Percentiles rank a stretch among this genome's conserved stretches.
These are phyloP conservation scores for Amorphotheca resinae DNA, from an alignment of 495 filamentous ascomycete genomes.

Conservation along the genomic window DNA sequence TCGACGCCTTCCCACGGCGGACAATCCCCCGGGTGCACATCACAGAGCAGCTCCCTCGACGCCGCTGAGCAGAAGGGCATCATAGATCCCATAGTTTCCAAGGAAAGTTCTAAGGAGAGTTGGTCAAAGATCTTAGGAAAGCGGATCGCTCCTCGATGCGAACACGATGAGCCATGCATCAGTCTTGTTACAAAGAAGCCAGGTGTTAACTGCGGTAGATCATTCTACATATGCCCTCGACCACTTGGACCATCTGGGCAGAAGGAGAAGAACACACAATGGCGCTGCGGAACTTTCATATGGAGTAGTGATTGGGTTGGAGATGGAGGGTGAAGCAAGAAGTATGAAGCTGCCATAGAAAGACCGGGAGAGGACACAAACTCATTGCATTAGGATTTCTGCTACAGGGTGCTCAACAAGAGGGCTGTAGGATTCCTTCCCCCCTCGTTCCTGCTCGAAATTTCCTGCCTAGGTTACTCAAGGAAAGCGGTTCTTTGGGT, in stretches of 20 bases:
- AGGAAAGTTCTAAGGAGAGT: slow-evolving; percentile 65
- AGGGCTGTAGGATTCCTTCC: too few relatives aligned
- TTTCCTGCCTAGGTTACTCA: too few relatives aligned
- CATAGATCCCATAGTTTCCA: slow-evolving; percentile 58
- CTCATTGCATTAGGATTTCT: too few relatives aligned
- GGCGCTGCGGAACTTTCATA: slow-evolving; percentile 79
- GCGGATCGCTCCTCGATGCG: slow-evolving; percentile 60
- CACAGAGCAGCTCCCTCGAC: slow-evolving; percentile 10
- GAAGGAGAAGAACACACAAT: slow-evolving; percentile 71
- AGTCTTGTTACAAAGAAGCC: slow-evolving; percentile 73
- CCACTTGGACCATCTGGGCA: slow-evolving; percentile 72
- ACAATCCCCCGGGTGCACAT: not conserved
- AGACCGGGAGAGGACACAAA: too few relatives aligned
- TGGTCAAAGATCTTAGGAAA: slow-evolving; percentile 81
- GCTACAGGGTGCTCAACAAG: too few relatives aligned
- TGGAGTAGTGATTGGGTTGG: slow-evolving; percentile 38
- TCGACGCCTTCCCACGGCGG: not conserved
- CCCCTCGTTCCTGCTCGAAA: too few relatives aligned
- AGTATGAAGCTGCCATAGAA: too few relatives aligned
- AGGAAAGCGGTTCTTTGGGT: too few relatives aligned
- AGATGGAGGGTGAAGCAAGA: slow-evolving; percentile 1
- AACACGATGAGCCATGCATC: slow-evolving; percentile 80
- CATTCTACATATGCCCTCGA: slow-evolving; percentile 77
- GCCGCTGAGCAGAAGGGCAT: slow-evolving; percentile 25
- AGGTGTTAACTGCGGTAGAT: slow-evolving; percentile 68